Percentiles rank a stretch among this genome's conserved stretches.
These are phyloP conservation scores for Decorospora gaudefroyi DNA, from an alignment of 2,329 filamentous ascomycete genomes.

Conservation along the genomic window DNA sequence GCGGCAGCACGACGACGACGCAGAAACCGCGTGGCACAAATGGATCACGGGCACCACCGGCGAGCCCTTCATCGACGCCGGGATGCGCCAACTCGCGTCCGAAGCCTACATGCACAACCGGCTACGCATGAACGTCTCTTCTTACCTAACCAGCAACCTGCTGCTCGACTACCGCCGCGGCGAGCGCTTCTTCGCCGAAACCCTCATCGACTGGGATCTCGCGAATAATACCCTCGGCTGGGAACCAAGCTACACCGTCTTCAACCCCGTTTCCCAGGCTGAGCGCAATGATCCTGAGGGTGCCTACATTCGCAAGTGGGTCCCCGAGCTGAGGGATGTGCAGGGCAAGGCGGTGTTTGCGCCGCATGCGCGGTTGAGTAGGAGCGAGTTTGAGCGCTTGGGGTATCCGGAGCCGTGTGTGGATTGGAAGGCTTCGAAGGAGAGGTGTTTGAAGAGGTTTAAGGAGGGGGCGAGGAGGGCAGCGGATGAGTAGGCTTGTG, in stretches of 20 bases:
- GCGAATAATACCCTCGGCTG: constrained; percentile 58
- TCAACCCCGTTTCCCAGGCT: constrained; percentile 50
- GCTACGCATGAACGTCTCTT: constrained; percentile 56
- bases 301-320: constrained; percentile 48
- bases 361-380: constrained; percentile 51
- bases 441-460: constrained; percentile 51
- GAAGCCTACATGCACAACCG: constrained; percentile 60
- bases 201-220: constrained; percentile 55
- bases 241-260: constrained; percentile 58
- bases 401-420: constrained; percentile 55
- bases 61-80: constrained; percentile 57
- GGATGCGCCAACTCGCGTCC: constrained; percentile 56
- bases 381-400: constrained; percentile 55
- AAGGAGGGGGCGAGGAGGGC: constrained; percentile 53
- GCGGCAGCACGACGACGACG: constrained; percentile 58
- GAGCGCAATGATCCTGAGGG: constrained; percentile 48
- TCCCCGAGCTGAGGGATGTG: constrained; percentile 47
- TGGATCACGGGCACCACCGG: constrained; percentile 56
- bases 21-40: constrained; percentile 56
- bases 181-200: constrained; percentile 58
- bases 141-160: constrained; percentile 56
- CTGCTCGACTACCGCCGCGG: constrained; percentile 57
- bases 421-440: constrained; percentile 51
- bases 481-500: constrained; percentile 17
- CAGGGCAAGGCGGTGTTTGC: constrained; percentile 57